These are phyloP conservation scores for Penium margaritaceum DNA, from an alignment of 139 green algal genomes.

Conservation along the genomic window DNA sequence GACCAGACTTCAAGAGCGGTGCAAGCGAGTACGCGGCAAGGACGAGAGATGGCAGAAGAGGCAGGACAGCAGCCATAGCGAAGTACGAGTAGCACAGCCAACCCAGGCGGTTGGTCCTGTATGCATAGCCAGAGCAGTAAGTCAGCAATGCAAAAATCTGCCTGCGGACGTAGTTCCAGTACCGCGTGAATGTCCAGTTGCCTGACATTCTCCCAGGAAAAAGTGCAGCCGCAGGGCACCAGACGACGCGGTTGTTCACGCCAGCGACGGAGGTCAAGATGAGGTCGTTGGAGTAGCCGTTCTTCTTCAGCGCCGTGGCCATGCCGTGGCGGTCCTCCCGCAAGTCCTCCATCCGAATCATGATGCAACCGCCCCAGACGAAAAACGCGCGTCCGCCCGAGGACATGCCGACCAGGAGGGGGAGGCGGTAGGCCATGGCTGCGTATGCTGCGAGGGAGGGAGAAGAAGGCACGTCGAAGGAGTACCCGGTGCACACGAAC, in stretches of 20 bases:
- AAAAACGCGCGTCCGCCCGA: constrained; percentile 51
- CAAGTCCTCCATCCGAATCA: constrained; percentile 62
- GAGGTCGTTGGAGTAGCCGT: constrained; percentile 86
- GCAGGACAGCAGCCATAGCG: constrained; percentile 57
- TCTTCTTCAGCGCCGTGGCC: constrained; percentile 58
- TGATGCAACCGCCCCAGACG: constrained; percentile 85
- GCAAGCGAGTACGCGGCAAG: neutral
- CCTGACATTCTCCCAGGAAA: constrained; percentile 28
- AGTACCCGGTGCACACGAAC: constrained; percentile 80
- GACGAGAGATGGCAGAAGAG: constrained; percentile 21
- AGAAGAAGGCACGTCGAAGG: constrained; percentile 65
- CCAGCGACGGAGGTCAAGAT: constrained; percentile 65
- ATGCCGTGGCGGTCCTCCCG: constrained; percentile 49
- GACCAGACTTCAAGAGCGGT: neutral
- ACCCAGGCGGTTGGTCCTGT: constrained; percentile 58
- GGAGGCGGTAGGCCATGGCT: constrained; percentile 38
- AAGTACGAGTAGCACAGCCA: constrained; percentile 53
- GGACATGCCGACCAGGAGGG: constrained; percentile 32
- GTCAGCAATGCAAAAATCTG: constrained; percentile 90
- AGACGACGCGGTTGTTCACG: constrained; percentile 26
- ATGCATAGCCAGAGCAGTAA: constrained; percentile 58
- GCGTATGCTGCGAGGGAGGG: constrained; percentile 10
- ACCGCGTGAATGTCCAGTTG: constrained; percentile 42
- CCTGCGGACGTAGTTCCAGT: constrained; percentile 84
- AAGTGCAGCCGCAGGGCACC: constrained; percentile 5